These are phyloP conservation scores for Penicillium bialowiezense DNA, from an alignment of 495 filamentous ascomycete species.

Conservation along the genomic window DNA sequence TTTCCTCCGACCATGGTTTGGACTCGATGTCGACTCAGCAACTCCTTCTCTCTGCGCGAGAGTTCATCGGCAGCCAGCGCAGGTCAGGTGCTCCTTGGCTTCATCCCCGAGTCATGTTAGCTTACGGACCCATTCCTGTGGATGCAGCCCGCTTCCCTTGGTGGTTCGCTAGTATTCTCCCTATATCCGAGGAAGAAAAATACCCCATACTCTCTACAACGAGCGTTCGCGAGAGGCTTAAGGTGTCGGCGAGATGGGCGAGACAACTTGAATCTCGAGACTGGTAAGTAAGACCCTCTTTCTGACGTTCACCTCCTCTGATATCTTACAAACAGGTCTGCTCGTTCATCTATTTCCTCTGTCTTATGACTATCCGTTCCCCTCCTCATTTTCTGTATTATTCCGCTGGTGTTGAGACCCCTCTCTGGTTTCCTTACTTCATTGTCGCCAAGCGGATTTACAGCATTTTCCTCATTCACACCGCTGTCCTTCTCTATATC, in stretches of 20 bases:
- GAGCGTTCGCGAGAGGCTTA: constrained; percentile 76
- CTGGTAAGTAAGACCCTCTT: constrained; percentile 58
- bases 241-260: constrained; percentile 76
- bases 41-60: constrained; percentile 58
- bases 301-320: not conserved
- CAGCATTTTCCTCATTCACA: constrained; percentile 31
- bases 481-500: constrained; percentile 41
- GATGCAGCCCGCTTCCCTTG: constrained; percentile 80
- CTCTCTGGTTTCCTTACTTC: constrained; percentile 19
- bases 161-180: constrained; percentile 85
- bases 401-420: constrained; percentile 25
- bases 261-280: constrained; percentile 65
- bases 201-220: constrained; percentile 67
- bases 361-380: constrained; percentile 53
- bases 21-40: constrained; percentile 66
- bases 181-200: constrained; percentile 73
- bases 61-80: constrained; percentile 67
- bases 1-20: constrained; percentile 35
- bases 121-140: constrained; percentile 73
- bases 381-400: constrained; percentile 38
- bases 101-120: constrained; percentile 60
- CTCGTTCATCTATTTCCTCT: constrained; percentile 32
- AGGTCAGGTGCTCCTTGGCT: constrained; percentile 69
- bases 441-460: constrained; percentile 27
- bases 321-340: constrained; percentile 23